Evolutionary conservation across 306 rosid species (phyloP).

Genomic region (Corylus avellana): DNA sequence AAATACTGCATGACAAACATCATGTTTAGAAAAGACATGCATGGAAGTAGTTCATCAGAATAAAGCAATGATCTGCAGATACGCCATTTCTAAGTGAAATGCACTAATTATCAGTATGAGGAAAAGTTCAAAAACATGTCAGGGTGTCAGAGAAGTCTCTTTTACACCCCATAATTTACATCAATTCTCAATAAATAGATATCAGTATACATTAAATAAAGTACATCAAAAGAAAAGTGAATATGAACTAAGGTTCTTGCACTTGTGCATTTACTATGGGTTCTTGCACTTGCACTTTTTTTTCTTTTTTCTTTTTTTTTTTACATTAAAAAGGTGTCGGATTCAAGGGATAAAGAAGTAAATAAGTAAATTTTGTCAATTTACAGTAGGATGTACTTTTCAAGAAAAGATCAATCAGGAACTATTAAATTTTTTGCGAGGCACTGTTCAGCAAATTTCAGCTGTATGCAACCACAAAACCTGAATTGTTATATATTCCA

Average conservation of each 20-base stretch:
- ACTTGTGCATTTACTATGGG: neutral
- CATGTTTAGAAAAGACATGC: slow-evolving; percentile 8
- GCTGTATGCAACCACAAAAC: neutral
- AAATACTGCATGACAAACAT: slow-evolving; percentile 46
- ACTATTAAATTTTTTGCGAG: neutral
- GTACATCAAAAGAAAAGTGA: neutral
- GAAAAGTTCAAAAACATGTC: neutral
- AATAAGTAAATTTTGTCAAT: no score
- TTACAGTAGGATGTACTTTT: neutral
- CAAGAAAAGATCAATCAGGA: no score
- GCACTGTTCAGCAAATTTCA: neutral
- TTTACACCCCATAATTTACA: neutral
- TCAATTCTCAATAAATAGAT: neutral
- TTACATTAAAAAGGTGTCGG: neutral
- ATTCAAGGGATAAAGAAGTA: neutral
- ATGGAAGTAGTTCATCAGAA: slow-evolving; percentile 8
- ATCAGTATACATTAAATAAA: neutral
- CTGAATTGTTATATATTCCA: neutral
- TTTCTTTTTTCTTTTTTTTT: no score
- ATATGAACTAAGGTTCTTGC: neutral
- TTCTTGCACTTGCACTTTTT: no score
- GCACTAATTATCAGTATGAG: slow-evolving; percentile 3
- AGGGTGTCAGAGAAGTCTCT: neutral
- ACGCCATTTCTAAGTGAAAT: slow-evolving; percentile 2
- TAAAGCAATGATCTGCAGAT: neutral